These are phyloP conservation scores for Elsinoe perseae DNA, from an alignment of 2,329 filamentous ascomycete species.

Conservation along the genomic window DNA sequence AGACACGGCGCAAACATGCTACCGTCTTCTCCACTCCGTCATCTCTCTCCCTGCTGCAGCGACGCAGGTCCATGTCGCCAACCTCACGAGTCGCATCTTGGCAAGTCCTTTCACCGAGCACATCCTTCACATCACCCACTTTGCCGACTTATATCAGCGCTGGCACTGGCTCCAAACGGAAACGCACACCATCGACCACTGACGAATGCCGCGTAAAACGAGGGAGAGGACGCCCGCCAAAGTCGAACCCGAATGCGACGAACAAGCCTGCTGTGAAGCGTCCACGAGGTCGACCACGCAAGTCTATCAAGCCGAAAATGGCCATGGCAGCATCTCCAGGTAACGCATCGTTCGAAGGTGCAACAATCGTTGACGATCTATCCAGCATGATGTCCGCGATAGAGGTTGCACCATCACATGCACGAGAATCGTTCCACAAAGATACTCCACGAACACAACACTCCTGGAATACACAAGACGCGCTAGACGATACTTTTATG, in stretches of 20 bases:
- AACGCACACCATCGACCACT: not conserved
- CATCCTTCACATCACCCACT: not conserved
- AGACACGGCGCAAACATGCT: not conserved
- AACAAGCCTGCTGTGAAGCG: not conserved
- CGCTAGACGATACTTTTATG: not conserved
- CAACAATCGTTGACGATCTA: not conserved
- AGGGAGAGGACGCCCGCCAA: slow-evolving; percentile 5
- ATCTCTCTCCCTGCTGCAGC: not conserved
- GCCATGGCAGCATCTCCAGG: not conserved
- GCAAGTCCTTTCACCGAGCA: not conserved
- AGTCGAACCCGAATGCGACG: not conserved
- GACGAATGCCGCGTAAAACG: not conserved
- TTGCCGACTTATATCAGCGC: not conserved
- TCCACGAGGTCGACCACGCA: not conserved
- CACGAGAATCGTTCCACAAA: not conserved
- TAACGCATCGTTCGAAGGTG: not conserved
- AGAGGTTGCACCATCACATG: not conserved
- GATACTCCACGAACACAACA: not conserved
- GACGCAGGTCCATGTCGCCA: not conserved
- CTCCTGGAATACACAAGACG: slow-evolving; percentile 1
- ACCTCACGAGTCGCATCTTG: slow-evolving; percentile 1
- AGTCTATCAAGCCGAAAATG: not conserved
- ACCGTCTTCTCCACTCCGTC: not conserved
- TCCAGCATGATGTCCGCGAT: slow-evolving; percentile 5
- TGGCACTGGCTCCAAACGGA: not conserved